phyloP scores from a whole-genome alignment of 1,284 basidiomycete genomes.

The Takashimella koratensis region DNA sequence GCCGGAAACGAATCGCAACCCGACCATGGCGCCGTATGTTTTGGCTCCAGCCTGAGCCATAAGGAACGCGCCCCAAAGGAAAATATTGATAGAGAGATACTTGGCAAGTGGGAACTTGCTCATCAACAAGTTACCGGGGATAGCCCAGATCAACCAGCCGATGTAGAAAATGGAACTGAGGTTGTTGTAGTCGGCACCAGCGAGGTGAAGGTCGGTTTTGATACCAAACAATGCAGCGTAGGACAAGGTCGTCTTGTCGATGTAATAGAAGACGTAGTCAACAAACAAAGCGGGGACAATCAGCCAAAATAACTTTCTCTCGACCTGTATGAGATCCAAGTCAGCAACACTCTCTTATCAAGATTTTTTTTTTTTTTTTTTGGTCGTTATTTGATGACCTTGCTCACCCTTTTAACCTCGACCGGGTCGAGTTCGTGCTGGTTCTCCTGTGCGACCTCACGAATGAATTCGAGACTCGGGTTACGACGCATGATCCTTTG shows the following conservation, averaged over 20 bases:
- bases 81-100: slow-evolving; percentile 51
- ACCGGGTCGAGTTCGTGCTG: slow-evolving; percentile 35
- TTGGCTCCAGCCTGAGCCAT: slow-evolving; percentile 50
- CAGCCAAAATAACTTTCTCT: slow-evolving; percentile 45
- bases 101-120: slow-evolving; percentile 50
- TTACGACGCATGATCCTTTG: slow-evolving; percentile 44
- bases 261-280: slow-evolving; percentile 52
- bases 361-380: too few species aligned
- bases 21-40: slow-evolving; percentile 46
- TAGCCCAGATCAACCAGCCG: slow-evolving; percentile 51
- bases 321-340: too few species aligned
- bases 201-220: slow-evolving; percentile 34
- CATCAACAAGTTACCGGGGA: slow-evolving; percentile 51
- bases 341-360: too few species aligned
- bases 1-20: slow-evolving; percentile 49
- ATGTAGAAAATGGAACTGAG: slow-evolving; percentile 41
- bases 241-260: slow-evolving; percentile 45
- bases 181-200: slow-evolving; percentile 32
- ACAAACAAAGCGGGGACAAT: slow-evolving; percentile 49
- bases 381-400: not conserved
- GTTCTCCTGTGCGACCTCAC: slow-evolving; percentile 44
- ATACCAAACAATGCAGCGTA: slow-evolving; percentile 47
- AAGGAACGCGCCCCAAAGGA: slow-evolving; percentile 51
- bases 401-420: slow-evolving; percentile 36
- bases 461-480: slow-evolving; percentile 44